Evolutionary conservation across 2,329 filamentous ascomycete species (phyloP).

Genomic region (Ophiocordyceps unilateralis): DNA sequence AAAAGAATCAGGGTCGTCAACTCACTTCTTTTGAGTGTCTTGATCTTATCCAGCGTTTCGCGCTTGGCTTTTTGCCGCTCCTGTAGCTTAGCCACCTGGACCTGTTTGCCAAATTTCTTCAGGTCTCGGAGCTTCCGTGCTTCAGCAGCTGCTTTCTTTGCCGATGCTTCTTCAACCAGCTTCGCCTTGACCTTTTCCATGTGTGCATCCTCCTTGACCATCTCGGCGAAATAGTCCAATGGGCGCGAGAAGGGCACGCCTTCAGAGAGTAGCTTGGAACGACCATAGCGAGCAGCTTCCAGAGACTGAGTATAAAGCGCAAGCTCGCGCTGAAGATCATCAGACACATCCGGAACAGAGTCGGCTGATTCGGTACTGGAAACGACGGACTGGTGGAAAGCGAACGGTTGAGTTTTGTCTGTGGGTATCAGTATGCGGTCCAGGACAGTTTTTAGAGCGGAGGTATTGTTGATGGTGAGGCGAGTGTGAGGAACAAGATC

Average conservation of each 20-base stretch:
- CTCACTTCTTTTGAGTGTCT: slow-evolving; percentile 86
- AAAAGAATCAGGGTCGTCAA: slow-evolving; percentile 8
- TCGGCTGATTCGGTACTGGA: slow-evolving; percentile 45
- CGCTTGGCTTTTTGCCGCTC: slow-evolving; percentile 86
- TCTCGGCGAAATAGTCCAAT: slow-evolving; percentile 94
- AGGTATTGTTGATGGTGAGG: slow-evolving; percentile 92
- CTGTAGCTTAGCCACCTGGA: slow-evolving; percentile 89
- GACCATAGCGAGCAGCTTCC: slow-evolving; percentile 57
- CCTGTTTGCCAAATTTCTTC: slow-evolving; percentile 98
- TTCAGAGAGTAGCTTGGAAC: slow-evolving; percentile 62
- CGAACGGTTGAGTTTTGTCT: slow-evolving; percentile 55
- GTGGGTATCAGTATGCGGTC: slow-evolving; percentile 59
- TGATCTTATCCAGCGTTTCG: slow-evolving; percentile 90
- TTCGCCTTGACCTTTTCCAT: slow-evolving; percentile 95
- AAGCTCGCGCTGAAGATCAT: slow-evolving; percentile 82
- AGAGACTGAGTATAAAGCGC: slow-evolving; percentile 86
- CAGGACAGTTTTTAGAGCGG: slow-evolving; percentile 64
- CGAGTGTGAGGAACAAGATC: slow-evolving; percentile 82
- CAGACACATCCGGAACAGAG: slow-evolving; percentile 66
- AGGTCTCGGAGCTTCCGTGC: slow-evolving; percentile 83
- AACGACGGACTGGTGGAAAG: slow-evolving; percentile 62
- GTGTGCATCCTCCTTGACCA: slow-evolving; percentile 96
- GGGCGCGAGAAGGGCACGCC: slow-evolving; percentile 75
- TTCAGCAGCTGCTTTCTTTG: slow-evolving; percentile 83
- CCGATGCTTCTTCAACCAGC: slow-evolving; percentile 77